A percentile compares a stretch with the other conserved stretches of the same genome.
Conservation (phyloP, 1,284 basidiomycete genomes). For the Termitomyces sp. region DNA sequence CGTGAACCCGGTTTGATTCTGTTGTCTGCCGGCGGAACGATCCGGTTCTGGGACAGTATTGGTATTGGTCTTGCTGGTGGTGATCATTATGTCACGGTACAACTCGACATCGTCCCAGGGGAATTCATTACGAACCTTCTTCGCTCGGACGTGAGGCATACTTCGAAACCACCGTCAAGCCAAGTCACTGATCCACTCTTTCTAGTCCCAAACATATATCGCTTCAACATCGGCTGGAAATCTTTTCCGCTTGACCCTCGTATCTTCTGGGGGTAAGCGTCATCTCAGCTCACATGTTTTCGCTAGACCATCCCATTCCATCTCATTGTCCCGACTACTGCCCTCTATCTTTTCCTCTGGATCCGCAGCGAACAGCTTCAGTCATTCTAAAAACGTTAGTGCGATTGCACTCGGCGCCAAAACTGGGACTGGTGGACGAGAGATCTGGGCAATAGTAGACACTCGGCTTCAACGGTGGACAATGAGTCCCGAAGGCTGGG, state of each 20-base stretch:
- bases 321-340: conserved; percentile 54
- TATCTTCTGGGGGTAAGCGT: conserved; percentile 63
- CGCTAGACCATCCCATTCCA: conserved; percentile 46
- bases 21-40: conserved; percentile 54
- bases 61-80: conserved; percentile 79
- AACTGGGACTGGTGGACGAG: conserved; percentile 35
- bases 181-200: conserved; percentile 5
- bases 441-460: conserved; percentile 63
- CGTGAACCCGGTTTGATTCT: conserved; percentile 77
- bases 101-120: conserved; percentile 47
- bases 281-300: conserved; percentile 54
- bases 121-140: conserved; percentile 63
- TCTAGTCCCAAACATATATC: conserved; percentile 61
- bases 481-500: conserved; percentile 61
- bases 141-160: conserved; percentile 52
- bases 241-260: conserved; percentile 59
- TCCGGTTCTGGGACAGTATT: conserved; percentile 78
- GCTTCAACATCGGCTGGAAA: conserved; percentile 62
- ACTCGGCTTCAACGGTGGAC: conserved; percentile 66
- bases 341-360: conserved; percentile 46
- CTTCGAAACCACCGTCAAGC: not conserved
- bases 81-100: conserved; percentile 51
- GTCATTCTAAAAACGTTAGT: conserved; percentile 50
- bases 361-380: conserved; percentile 17
- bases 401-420: conserved; percentile 48